Evolutionary conservation across 345 rosid genomes (phyloP), one percentile per base, ranked within the genome.

Genomic region (Citrus reticulata): DNA sequence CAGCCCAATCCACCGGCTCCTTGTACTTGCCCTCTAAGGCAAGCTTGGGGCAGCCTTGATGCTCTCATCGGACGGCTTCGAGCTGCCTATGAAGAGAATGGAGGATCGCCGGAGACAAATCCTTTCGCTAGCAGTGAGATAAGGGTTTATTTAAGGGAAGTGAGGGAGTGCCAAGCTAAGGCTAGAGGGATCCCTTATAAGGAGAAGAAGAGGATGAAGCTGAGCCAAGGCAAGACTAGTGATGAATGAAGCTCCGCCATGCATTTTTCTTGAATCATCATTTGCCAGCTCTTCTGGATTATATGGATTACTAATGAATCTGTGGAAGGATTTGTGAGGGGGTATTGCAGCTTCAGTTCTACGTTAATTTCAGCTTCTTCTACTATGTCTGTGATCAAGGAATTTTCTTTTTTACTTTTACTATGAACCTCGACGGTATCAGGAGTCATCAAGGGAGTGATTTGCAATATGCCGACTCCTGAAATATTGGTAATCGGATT

Each of bases 31-130:
- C 97, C 98, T 1, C 89, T 92, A 2, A 81, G 93, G 70, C 98
- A 93, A 83, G 98, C 98, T 68, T 93, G 98, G 98, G 96, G 98
- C 51, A 90, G 95, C 76, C 98, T 93, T 7, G 98, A 93, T 78
- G 98, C 98, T 40, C 92, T 93, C 81, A 93, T 93, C 39, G 98
- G 98, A 29, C 77, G 98, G 84, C 93, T 93, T 19, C 84, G 98
- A 68, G 98, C 98, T 0, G 98, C 98, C 19, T 93, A 92, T 55
- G 98, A 93, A 72, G 98, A 93, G 83, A 90, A 91, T 81, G 98
- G 98, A 35, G 97, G 98, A 39, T 84, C 95, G n/a, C 89, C 87
- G 0, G 93, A 90, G 76, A 89, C 91, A 9, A 93, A 93, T 80
- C 98, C 98, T 70, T 93, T 93, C n/a, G 98, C 95, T 0, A 91